Evolutionary conservation across 1,284 basidiomycete species (phyloP).

Genomic region (Amylostereum areolatum): DNA sequence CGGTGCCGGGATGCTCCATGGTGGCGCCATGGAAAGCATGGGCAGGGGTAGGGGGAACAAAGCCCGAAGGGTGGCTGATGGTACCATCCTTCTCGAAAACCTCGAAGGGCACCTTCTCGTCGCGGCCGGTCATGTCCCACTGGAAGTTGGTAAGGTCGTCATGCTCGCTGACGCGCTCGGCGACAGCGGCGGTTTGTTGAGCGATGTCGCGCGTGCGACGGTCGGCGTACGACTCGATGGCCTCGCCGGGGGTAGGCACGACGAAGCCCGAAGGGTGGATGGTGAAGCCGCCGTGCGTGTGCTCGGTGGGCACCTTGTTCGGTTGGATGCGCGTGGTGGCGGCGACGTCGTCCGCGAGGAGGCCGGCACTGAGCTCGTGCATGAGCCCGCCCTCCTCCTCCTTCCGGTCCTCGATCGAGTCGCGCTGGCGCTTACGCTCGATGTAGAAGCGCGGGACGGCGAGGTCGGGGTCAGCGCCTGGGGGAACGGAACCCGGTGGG

Average conservation of each 20-base stretch:
- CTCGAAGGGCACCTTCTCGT: slow-evolving; percentile 30
- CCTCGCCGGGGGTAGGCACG: slow-evolving; percentile 16
- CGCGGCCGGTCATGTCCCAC: slow-evolving; percentile 16
- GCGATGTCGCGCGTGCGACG: slow-evolving; percentile 1
- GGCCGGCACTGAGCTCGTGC: slow-evolving; percentile 27
- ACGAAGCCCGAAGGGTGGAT: slow-evolving; percentile 27
- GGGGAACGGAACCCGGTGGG: slow-evolving; percentile 1
- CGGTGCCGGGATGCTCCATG: slow-evolving; percentile 10
- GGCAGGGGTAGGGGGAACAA: slow-evolving; percentile 26
- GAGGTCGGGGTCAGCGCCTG: slow-evolving; percentile 16
- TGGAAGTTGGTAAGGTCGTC: neutral
- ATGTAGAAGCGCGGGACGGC: slow-evolving; percentile 27
- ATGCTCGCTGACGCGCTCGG: slow-evolving; percentile 5
- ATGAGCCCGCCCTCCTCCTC: slow-evolving; percentile 28
- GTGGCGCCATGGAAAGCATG: slow-evolving; percentile 24
- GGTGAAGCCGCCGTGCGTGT: slow-evolving; percentile 14
- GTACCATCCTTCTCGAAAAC: slow-evolving; percentile 22
- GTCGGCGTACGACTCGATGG: slow-evolving; percentile 2
- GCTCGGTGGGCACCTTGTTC: slow-evolving; percentile 26
- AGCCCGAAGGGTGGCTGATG: slow-evolving; percentile 25
- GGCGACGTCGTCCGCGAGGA: slow-evolving; percentile 26
- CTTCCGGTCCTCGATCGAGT: slow-evolving; percentile 26
- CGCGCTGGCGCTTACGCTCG: slow-evolving; percentile 27
- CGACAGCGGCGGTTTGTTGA: slow-evolving; percentile 4
- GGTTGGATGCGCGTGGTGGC: slow-evolving; percentile 23